Conservation (phyloP, 495 filamentous ascomycete species). For the Aspergillus panamensis region DNA sequence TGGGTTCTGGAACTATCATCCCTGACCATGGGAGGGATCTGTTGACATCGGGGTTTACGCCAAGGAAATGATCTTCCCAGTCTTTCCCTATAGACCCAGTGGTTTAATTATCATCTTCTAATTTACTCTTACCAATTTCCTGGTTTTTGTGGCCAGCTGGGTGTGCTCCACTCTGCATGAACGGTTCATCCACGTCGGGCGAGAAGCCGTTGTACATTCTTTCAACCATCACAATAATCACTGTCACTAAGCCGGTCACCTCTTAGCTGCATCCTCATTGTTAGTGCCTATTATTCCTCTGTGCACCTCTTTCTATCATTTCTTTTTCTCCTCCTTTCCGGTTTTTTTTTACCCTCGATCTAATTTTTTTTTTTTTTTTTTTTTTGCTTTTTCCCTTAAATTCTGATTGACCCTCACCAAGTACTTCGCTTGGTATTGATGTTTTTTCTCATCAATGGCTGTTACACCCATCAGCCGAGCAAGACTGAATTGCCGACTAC, state of each 20-base stretch:
- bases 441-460: slow-evolving; percentile 23
- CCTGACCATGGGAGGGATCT: slow-evolving; percentile 5
- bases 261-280: slow-evolving; percentile 17
- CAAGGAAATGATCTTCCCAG: slow-evolving; percentile 15
- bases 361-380: slow-evolving; percentile 8
- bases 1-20: slow-evolving; percentile 3
- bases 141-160: slow-evolving; percentile 8
- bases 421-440: slow-evolving; percentile 12
- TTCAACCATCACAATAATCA: slow-evolving; percentile 23
- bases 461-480: slow-evolving; percentile 16
- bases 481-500: slow-evolving; percentile 24
- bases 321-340: slow-evolving; percentile 2
- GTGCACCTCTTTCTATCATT: slow-evolving; percentile 4
- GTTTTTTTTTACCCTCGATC: slow-evolving; percentile 3
- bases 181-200: slow-evolving; percentile 19
- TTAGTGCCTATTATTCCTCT: slow-evolving; percentile 8
- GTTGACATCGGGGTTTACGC: slow-evolving; percentile 2
- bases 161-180: slow-evolving; percentile 24
- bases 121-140: slow-evolving; percentile 5
- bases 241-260: slow-evolving; percentile 15
- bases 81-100: background rate
- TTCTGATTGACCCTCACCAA: slow-evolving; percentile 8
- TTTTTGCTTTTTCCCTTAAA: background rate
- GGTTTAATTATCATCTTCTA: slow-evolving; percentile 8
- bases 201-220: slow-evolving; percentile 20